A percentile compares a stretch with the other conserved stretches of the same genome.
Conservation (phyloP, 2,329 filamentous ascomycete genomes). For the Reticulascus tulasneorum region DNA sequence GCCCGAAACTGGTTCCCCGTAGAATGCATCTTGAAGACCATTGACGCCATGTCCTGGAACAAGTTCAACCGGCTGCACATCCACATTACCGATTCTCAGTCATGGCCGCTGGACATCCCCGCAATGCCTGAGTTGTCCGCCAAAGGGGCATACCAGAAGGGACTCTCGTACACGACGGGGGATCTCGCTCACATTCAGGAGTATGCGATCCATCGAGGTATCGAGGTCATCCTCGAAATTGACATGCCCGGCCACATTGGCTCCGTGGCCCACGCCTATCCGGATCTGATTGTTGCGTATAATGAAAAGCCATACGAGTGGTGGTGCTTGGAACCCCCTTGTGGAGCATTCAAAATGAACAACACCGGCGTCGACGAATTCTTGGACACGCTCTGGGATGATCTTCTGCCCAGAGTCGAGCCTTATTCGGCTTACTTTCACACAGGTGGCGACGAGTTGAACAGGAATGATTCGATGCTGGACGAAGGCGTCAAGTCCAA, state of each 20-base stretch:
- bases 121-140: constrained; percentile 65
- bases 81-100: constrained; percentile 78
- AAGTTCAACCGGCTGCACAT: constrained; percentile 82
- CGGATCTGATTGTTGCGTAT: constrained; percentile 67
- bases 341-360: constrained; percentile 73
- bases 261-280: constrained; percentile 60
- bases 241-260: constrained; percentile 80
- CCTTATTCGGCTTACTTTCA: constrained; percentile 76
- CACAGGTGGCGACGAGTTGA: constrained; percentile 84
- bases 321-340: constrained; percentile 61
- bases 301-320: constrained; percentile 51
- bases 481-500: constrained; percentile 71
- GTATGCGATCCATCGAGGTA: constrained; percentile 64
- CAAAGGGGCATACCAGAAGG: constrained; percentile 68
- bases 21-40: constrained; percentile 65
- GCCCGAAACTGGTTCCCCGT: constrained; percentile 68
- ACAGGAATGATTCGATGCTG: constrained; percentile 67
- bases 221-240: constrained; percentile 71
- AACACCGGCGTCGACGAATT: constrained; percentile 66
- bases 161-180: constrained; percentile 61
- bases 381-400: constrained; percentile 67
- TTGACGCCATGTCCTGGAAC: constrained; percentile 73
- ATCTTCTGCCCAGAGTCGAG: constrained; percentile 67
- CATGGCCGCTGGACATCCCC: constrained; percentile 80
- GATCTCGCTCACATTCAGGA: constrained; percentile 65